A percentile compares a stretch with the other conserved stretches of the same genome.
These are phyloP conservation scores for Ogataea glucozyma DNA, from an alignment of 805 yeast species.

Conservation along the genomic window DNA sequence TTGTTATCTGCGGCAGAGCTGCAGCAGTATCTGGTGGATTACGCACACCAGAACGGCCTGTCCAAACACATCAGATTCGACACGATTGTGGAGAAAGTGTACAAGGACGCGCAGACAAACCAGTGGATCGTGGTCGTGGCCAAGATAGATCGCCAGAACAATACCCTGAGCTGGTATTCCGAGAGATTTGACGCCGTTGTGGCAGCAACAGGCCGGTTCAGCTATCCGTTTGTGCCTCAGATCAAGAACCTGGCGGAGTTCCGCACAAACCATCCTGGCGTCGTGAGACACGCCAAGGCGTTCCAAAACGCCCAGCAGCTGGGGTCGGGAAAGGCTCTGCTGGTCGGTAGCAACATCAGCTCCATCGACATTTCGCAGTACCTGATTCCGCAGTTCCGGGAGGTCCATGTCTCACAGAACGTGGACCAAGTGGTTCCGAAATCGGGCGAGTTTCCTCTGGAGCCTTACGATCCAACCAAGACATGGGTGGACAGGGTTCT, in stretches of 20 bases:
- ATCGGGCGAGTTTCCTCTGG: constrained; percentile 4
- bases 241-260: constrained; percentile 53
- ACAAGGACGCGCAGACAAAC: constrained; percentile 17
- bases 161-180: constrained; percentile 37
- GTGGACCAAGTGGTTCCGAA: constrained; percentile 14
- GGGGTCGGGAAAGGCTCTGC: constrained; percentile 45
- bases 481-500: constrained; percentile 41
- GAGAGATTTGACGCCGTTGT: constrained; percentile 62
- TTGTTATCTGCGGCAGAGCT: constrained; percentile 57
- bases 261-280: constrained; percentile 43
- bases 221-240: constrained; percentile 59
- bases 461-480: constrained; percentile 48
- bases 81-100: constrained; percentile 43
- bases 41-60: constrained; percentile 41
- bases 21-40: constrained; percentile 56
- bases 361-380: constrained; percentile 68
- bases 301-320: constrained; percentile 48
- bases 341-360: constrained; percentile 73
- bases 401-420: constrained; percentile 19
- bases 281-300: constrained; percentile 58
- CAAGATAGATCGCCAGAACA: constrained; percentile 10
- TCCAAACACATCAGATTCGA: constrained; percentile 42
- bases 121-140: constrained; percentile 37
- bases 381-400: constrained; percentile 26
- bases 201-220: constrained; percentile 60